These are phyloP conservation scores for Ophiostoma quercus DNA, from an alignment of 2,329 filamentous ascomycete genomes.

Conservation along the genomic window DNA sequence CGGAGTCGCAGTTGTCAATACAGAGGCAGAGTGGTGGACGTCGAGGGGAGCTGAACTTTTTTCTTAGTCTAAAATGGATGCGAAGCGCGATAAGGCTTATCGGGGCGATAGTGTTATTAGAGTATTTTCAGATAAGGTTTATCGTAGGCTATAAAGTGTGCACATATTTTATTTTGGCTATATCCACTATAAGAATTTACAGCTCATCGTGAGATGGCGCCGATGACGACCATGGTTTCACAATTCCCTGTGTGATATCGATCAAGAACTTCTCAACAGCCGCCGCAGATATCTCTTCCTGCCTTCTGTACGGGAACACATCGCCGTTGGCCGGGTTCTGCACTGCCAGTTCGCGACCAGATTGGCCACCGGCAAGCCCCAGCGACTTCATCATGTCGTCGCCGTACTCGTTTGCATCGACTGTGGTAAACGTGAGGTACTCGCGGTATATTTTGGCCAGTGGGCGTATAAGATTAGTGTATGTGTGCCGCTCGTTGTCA, in stretches of 20 bases:
- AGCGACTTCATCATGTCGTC: constrained; percentile 41
- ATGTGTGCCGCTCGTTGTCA: constrained; percentile 35
- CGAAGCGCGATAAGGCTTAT: constrained; percentile 3
- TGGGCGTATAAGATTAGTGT: constrained; percentile 36
- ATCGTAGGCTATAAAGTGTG: neutral
- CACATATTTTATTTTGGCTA: neutral
- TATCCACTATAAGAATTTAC: neutral
- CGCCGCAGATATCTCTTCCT: neutral
- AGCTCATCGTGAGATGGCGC: constrained; percentile 24
- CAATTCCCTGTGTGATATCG: neutral
- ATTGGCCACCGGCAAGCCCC: constrained; percentile 29
- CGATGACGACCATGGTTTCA: constrained; percentile 24
- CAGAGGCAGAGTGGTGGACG: neutral
- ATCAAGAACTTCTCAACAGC: neutral
- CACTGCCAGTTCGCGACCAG: constrained; percentile 25
- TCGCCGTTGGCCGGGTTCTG: constrained; percentile 2
- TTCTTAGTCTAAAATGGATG: neutral
- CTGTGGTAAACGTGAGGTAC: constrained; percentile 46
- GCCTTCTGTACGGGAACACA: neutral
- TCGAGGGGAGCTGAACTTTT: constrained; percentile 11
- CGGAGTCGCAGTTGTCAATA: constrained; percentile 6
- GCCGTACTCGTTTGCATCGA: constrained; percentile 43
- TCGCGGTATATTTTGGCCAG: constrained; percentile 44
- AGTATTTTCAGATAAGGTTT: neutral
- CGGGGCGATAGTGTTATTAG: neutral